A percentile compares a stretch with the other conserved stretches of the same genome.
phyloP scores from a whole-genome alignment of 176 grass and related monocot species.

The Chloris gayana region DNA sequence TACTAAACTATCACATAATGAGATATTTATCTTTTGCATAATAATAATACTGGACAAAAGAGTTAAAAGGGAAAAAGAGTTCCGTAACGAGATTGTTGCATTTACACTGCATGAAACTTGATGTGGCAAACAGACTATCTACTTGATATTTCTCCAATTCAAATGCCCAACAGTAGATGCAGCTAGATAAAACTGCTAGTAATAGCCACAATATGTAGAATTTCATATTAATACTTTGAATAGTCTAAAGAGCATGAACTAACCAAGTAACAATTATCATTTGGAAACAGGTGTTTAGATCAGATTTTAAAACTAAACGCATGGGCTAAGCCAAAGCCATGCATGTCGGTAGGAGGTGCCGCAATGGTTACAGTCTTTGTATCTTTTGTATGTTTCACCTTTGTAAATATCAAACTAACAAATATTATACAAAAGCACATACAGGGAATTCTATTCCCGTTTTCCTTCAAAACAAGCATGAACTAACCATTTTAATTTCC shows the following conservation, averaged over 20 bases:
- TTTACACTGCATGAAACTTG: neutral
- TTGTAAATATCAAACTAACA: neutral
- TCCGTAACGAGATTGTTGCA: neutral
- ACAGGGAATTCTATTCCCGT: neutral
- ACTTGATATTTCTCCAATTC: neutral
- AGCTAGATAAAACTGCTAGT: slow-evolving; percentile 1
- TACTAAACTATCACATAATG: neutral
- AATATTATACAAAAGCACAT: too few relatives aligned
- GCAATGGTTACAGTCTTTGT: neutral
- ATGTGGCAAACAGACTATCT: slow-evolving; percentile 10
- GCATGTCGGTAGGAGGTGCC: neutral
- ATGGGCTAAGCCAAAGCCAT: neutral
- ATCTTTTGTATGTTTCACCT: neutral
- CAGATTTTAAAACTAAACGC: neutral
- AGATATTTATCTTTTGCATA: neutral
- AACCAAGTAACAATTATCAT: too few relatives aligned
- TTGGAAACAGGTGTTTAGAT: neutral
- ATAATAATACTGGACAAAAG: neutral
- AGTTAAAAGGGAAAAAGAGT: neutral
- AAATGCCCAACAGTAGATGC: neutral
- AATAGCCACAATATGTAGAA: neutral
- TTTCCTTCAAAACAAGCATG: neutral
- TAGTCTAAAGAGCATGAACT: slow-evolving; percentile 6
- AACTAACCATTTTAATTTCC: neutral
- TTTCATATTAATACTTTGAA: slow-evolving; percentile 2